Evolutionary conservation across 208 protist genomes (phyloP).

Genomic region (Trypanosoma scelopori): DNA sequence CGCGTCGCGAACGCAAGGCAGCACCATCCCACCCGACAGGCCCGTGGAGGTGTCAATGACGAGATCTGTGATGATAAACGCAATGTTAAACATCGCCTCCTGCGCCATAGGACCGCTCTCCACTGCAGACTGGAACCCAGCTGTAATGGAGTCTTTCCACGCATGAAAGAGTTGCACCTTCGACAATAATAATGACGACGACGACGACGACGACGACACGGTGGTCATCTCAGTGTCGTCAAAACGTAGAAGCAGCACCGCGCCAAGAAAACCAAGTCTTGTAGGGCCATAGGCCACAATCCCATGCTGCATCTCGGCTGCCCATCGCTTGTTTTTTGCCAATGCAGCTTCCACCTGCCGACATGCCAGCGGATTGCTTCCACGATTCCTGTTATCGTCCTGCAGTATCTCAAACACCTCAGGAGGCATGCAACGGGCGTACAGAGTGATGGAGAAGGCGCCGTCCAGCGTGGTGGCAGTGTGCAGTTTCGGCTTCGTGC

Average conservation of each 20-base stretch:
- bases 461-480: slow-evolving; percentile 61
- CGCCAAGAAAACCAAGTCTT: slow-evolving; percentile 72
- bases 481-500: slow-evolving; percentile 74
- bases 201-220: no score
- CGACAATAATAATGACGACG: neutral
- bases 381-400: slow-evolving; percentile 67
- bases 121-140: slow-evolving; percentile 96
- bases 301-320: slow-evolving; percentile 47
- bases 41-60: slow-evolving; percentile 40
- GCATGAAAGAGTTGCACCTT: slow-evolving; percentile 37
- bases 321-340: slow-evolving; percentile 58
- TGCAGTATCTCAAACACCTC: slow-evolving; percentile 79
- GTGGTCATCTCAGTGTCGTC: slow-evolving; percentile 26
- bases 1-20: slow-evolving; percentile 93
- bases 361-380: slow-evolving; percentile 46
- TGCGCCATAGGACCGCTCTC: slow-evolving; percentile 96
- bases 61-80: slow-evolving; percentile 80
- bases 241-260: slow-evolving; percentile 72
- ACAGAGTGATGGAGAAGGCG: slow-evolving; percentile 70
- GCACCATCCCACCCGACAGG: slow-evolving; percentile 90
- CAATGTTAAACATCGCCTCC: slow-evolving; percentile 96
- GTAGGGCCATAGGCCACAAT: slow-evolving; percentile 60
- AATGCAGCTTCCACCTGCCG: slow-evolving; percentile 40
- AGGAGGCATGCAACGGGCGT: slow-evolving; percentile 62
- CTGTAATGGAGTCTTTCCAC: slow-evolving; percentile 87